Evolutionary conservation across 176 grass and related monocot species (phyloP).

Genomic region (Cymbopogon citratus): DNA sequence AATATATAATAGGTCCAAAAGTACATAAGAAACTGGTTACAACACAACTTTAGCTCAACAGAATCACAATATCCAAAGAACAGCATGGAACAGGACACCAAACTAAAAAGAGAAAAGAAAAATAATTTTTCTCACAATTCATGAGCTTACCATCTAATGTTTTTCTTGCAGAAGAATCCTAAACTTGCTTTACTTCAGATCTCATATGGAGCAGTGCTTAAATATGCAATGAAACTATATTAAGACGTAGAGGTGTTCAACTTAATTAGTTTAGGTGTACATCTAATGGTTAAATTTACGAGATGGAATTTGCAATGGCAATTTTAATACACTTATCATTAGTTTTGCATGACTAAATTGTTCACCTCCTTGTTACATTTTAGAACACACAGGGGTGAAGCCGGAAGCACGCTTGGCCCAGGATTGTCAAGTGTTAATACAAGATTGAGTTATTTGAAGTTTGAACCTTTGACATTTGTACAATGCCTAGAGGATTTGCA

Average conservation of each 20-base stretch:
- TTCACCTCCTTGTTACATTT: constrained; percentile 1
- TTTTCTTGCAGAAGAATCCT: background rate
- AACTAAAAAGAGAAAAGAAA: background rate
- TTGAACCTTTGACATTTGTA: background rate
- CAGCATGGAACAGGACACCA: background rate
- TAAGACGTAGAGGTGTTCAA: background rate
- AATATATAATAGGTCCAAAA: background rate
- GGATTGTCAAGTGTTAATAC: background rate
- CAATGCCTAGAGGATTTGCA: background rate
- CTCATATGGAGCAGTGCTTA: background rate
- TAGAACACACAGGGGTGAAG: background rate
- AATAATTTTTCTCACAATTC: background rate
- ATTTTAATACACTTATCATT: background rate
- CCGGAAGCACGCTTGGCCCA: background rate
- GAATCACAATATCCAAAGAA: background rate
- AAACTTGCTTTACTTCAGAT: too few relatives aligned
- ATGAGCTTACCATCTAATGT: too few relatives aligned
- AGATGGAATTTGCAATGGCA: background rate
- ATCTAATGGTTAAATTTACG: background rate
- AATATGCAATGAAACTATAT: background rate
- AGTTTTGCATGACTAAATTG: background rate
- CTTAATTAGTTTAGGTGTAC: background rate
- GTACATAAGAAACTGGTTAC: background rate
- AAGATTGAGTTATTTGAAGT: background rate
- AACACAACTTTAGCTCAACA: background rate